Evolutionary conservation across 441 rosid species (phyloP), one percentile per base, ranked within the genome.

Genomic region (Theobroma grandiflorum): DNA sequence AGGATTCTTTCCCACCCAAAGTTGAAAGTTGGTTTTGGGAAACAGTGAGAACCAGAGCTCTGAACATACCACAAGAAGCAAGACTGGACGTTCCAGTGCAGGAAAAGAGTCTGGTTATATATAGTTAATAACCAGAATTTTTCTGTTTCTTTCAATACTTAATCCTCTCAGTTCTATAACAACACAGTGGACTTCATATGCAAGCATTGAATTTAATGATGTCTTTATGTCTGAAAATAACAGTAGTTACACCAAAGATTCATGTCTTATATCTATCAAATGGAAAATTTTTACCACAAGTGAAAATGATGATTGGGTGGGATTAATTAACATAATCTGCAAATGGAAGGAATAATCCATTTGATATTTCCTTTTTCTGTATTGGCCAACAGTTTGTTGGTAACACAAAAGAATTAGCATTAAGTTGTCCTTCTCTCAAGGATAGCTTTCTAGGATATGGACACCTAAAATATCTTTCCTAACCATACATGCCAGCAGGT

Each of bases 41-140:
- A 83, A 81, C 63, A 14, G 72, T 77, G 76, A 65, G 77, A 72
- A 53, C 47, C 74, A 81, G 53, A 82, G 76, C 43, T 49, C 57
- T 64, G 82, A 74, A 81, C 74, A 66, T 65, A 79, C 66, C 66
- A 72, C 58, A 37, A 63, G 31, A 76, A 4, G 63, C 76, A 22
- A 38, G 12, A 66, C 15, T 42, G 53, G 18, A n/a, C 15, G 9
- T 47, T 69, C 9, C 16, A 20, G 4, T 69, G 55, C 12, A 22
- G 37, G 7, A 20, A 43, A 40, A 10, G 15, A 47, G 58, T 65
- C 6, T 4, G 69, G 47, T 4, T 22, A 47, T 65, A 72, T 22
- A 47, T 65, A 72, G 4, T 9, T 11, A 77, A 79, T 14, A 74
- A 3, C 18, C 47, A n/a, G 75, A 52, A 53, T 8, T 3, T 37